Conservation (phyloP, 179 eudicot genomes). For the Sideroxylon spinosum region DNA sequence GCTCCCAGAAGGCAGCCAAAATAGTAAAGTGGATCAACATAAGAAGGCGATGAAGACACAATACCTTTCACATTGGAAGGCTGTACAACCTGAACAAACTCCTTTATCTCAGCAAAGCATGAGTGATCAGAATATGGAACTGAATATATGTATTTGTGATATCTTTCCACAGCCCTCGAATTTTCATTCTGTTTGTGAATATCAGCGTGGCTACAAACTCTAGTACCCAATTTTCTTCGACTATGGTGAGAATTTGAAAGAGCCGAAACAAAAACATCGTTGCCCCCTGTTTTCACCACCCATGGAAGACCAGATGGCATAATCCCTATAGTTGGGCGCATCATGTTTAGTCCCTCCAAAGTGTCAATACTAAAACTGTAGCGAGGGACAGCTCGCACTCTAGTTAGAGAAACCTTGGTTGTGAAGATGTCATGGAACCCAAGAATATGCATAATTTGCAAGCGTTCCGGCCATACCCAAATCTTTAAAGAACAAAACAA, state of each 20-base stretch:
- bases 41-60: constrained; percentile 57
- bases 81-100: constrained; percentile 46
- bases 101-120: constrained; percentile 62
- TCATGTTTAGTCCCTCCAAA: constrained; percentile 53
- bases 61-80: constrained; percentile 64
- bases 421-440: constrained; percentile 68
- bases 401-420: constrained; percentile 59
- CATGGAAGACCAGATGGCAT: constrained; percentile 91
- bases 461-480: constrained; percentile 87
- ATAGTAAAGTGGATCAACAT: constrained; percentile 53
- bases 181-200: constrained; percentile 14
- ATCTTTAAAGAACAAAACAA: constrained; percentile 41
- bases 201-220: background rate
- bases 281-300: constrained; percentile 33
- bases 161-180: constrained; percentile 33
- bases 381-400: constrained; percentile 82
- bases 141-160: constrained; percentile 51
- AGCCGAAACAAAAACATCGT: constrained; percentile 18
- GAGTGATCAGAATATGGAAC: constrained; percentile 82
- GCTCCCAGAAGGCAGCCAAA: constrained; percentile 45
- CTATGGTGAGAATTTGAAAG: constrained; percentile 5
- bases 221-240: constrained; percentile 9
- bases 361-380: constrained; percentile 74
- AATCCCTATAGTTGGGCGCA: constrained; percentile 68
- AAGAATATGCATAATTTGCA: constrained; percentile 76